Conservation (phyloP, 192 early-diverging fungal species). For the Coemansia sp. region DNA sequence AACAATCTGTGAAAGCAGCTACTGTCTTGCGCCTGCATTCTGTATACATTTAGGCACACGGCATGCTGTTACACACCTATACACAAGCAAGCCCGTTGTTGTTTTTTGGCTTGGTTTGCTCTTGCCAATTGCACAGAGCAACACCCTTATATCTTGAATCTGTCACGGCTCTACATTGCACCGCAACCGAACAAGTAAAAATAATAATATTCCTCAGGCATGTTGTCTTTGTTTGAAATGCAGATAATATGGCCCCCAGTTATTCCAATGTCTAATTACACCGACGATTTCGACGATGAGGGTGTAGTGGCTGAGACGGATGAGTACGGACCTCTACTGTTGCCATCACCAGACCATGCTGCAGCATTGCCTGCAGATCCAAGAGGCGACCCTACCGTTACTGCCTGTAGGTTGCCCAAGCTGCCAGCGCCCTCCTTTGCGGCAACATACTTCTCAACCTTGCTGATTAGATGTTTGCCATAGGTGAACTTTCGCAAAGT, state of each 20-base stretch:
- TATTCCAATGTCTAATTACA: slow-evolving; percentile 1
- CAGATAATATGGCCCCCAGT: neutral
- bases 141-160: too few relatives aligned
- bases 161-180: too few relatives aligned
- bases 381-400: neutral
- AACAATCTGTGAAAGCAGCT: too few relatives aligned
- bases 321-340: slow-evolving; percentile 6
- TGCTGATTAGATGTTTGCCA: slow-evolving; percentile 93
- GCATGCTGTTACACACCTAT: too few relatives aligned
- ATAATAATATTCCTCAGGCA: too few relatives aligned
- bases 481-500: slow-evolving; percentile 97
- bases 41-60: too few relatives aligned
- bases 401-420: slow-evolving; percentile 1
- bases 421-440: slow-evolving; percentile 16
- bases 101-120: too few relatives aligned
- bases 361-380: slow-evolving; percentile 7
- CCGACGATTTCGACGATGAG: slow-evolving; percentile 10
- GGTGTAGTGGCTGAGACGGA: slow-evolving; percentile 2
- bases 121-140: too few relatives aligned
- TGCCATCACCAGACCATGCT: neutral
- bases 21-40: too few relatives aligned
- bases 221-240: neutral
- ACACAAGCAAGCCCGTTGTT: too few relatives aligned
- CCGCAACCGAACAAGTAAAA: too few relatives aligned
- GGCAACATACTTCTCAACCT: slow-evolving; percentile 52